Percentiles rank a stretch among this genome's conserved stretches.
Conservation (phyloP, 2,329 filamentous ascomycete genomes). For the Alternaria solani region DNA sequence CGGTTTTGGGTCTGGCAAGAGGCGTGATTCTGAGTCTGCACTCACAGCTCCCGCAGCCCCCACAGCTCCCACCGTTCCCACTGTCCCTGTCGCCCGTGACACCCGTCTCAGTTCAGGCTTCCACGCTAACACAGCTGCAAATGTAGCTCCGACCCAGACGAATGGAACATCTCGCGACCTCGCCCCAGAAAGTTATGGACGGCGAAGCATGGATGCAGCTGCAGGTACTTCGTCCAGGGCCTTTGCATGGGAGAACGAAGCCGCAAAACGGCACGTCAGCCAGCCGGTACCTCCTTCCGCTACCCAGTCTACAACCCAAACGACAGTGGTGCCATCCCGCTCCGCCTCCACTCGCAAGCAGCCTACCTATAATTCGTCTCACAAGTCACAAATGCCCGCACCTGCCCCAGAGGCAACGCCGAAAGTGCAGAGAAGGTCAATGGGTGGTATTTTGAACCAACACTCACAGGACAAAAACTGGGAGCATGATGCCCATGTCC, state of each 20-base stretch:
- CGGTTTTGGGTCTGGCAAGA: conserved; percentile 35
- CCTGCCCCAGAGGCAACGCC: conserved; percentile 23
- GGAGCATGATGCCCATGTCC: conserved; percentile 43
- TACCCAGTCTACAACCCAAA: conserved; percentile 23
- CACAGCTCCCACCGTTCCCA: conserved; percentile 14
- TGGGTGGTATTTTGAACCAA: conserved; percentile 47
- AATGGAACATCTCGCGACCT: conserved; percentile 18
- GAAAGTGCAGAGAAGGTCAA: conserved; percentile 38
- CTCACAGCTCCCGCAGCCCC: conserved; percentile 18
- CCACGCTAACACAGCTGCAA: conserved; percentile 33
- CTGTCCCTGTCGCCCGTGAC: conserved; percentile 18
- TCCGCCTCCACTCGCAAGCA: conserved; percentile 33
- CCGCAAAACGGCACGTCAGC: conserved; percentile 36
- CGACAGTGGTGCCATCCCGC: conserved; percentile 30
- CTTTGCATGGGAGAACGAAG: conserved; percentile 36
- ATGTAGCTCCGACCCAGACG: conserved; percentile 16
- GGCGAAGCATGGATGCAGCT: conserved; percentile 28
- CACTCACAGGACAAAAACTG: conserved; percentile 35
- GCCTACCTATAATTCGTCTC: conserved; percentile 45
- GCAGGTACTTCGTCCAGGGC: conserved; percentile 15
- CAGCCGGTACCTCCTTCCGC: conserved; percentile 34
- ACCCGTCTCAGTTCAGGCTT: conserved; percentile 34
- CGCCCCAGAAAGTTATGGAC: conserved; percentile 22
- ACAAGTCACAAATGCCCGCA: conserved; percentile 44
- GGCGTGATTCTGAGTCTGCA: conserved; percentile 29